Evolutionary conservation across 2,329 filamentous ascomycete species (phyloP), one percentile per base, ranked within the genome.

Genomic region (Pseudocercospora pini-densiflorae): DNA sequence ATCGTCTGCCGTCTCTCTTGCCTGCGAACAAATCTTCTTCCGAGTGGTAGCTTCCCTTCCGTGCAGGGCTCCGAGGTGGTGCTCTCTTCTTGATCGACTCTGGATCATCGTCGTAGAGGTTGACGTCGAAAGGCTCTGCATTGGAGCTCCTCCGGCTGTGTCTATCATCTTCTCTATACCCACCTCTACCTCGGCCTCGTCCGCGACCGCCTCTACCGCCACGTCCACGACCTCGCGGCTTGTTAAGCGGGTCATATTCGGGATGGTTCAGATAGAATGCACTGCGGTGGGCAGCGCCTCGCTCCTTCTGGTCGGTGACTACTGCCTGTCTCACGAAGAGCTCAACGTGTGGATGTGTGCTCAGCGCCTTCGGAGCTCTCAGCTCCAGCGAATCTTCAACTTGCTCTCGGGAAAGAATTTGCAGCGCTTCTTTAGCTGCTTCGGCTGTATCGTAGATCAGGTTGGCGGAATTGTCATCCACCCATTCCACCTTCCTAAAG

Each of bases 181-280:
- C 69, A 89, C 87, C 76, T 90, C 92, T 75, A 84, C 85, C 64
- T 84, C 83, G 70, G 81, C 77, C 76, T 21, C 58, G 27, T 23
- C 59, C 63, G 29, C 62, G 47, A 3, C 66, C 63, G 14, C 67
- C 23, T 27, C 81, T 40, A 47, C 64, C 47, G 14, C 66, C 61
- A 36, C 62, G 43, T 40, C 68, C 64, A 43, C 66, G 64, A 47
- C 81, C 64, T 66, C 89, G 86, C 68, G 89, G 83, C 61, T 88
- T 87, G 80, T 92, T 93, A 71, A 90, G 89, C 2, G 91, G 93
- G 74, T 97, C 94, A 76, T 93, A 89, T 73, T 97, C 92, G 0
- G 94, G 94, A 73, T 98, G 92, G 74, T 95, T 86, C 40, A 97
- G 88, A 77, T 99, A 99, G 81, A 96, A 98, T 12, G 92, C 87